Evolutionary conservation across 345 rosid genomes (phyloP).

Genomic region (Adansonia digitata): DNA sequence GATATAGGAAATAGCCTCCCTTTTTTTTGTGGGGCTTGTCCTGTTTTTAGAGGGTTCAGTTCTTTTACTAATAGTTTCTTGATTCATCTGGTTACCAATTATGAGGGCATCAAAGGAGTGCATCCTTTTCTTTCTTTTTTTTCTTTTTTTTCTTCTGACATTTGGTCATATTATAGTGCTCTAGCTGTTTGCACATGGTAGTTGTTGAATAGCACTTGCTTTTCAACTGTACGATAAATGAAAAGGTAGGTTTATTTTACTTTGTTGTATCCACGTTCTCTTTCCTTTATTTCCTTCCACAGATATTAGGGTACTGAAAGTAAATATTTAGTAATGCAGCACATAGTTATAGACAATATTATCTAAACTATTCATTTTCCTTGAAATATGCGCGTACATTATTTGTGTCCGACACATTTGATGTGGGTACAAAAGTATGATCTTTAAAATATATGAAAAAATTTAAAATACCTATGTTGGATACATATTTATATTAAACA

Average conservation of each 20-base stretch:
- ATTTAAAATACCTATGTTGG: no score
- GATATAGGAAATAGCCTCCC: neutral
- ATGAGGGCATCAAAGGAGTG: neutral
- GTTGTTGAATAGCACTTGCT: conserved; percentile 10
- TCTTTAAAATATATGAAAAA: no score
- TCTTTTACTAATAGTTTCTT: neutral
- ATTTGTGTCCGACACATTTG: no score
- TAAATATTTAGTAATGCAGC: neutral
- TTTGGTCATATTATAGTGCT: neutral
- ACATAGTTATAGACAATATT: no score
- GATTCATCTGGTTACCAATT: neutral
- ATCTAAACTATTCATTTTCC: neutral
- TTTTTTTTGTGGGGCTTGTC: neutral
- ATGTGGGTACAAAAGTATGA: no score
- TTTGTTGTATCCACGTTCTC: neutral
- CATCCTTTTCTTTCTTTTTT: no score
- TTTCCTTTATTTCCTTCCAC: neutral
- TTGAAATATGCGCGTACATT: no score
- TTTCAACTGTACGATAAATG: neutral
- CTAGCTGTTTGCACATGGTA: neutral
- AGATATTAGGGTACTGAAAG: no score
- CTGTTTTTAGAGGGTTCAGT: conserved; percentile 2
- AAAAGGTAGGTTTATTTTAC: neutral
- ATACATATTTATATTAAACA: no score
- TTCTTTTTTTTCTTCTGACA: neutral